These are phyloP conservation scores for Trichoderma aggressivum DNA, from an alignment of 2,329 filamentous ascomycete species.

Conservation along the genomic window DNA sequence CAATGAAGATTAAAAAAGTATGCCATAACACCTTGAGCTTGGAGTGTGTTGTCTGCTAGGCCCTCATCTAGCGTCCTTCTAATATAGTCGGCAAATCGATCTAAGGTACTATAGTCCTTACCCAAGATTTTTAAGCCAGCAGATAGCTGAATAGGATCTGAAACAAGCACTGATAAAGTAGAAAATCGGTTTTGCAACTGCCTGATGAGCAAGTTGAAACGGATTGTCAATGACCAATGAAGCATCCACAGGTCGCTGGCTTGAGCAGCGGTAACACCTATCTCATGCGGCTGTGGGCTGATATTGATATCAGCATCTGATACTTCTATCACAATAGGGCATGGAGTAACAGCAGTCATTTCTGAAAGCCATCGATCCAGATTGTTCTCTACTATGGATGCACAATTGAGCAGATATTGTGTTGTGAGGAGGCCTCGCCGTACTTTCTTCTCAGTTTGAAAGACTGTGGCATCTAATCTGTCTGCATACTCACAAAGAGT, in stretches of 20 bases:
- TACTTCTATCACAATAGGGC: not conserved
- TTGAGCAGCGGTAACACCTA: not conserved
- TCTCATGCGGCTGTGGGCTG: not conserved
- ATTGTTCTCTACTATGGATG: not conserved
- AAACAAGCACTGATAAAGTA: not conserved
- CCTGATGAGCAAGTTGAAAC: not conserved
- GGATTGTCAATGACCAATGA: not conserved
- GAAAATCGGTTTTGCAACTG: not conserved
- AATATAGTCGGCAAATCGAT: not conserved
- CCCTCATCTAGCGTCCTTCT: not conserved
- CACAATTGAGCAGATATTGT: not conserved
- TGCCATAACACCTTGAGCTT: not conserved
- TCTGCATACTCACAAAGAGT: not conserved
- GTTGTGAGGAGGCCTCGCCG: not conserved
- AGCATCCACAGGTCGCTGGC: not conserved
- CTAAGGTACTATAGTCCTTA: not conserved
- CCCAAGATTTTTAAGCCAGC: not conserved
- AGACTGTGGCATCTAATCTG: not conserved
- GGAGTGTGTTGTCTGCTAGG: not conserved
- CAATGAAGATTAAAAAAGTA: not conserved
- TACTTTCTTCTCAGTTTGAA: not conserved
- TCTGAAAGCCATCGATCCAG: not conserved
- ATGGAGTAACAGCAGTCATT: not conserved
- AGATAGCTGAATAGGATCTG: not conserved
- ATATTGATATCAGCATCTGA: not conserved